phyloP scores from a whole-genome alignment of 2,329 filamentous ascomycete species.

The Fusarium sp. region DNA sequence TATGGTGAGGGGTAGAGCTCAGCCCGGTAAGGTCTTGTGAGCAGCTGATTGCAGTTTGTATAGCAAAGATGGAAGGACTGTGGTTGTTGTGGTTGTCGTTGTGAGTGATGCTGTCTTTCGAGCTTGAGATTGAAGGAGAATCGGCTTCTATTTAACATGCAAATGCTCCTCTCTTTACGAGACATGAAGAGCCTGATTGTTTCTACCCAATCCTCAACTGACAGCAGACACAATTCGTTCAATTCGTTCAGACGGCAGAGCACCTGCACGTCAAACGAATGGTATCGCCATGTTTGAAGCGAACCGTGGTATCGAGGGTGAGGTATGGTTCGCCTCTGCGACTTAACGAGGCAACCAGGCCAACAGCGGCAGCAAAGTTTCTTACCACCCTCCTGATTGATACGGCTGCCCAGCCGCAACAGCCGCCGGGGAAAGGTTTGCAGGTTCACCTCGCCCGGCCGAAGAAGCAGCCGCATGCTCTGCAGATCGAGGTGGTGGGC shows the following conservation, averaged over 20 bases:
- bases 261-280: slow-evolving; percentile 19
- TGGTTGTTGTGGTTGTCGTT: not conserved
- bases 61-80: not conserved
- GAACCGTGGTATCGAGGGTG: slow-evolving; percentile 2
- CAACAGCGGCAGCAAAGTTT: not conserved
- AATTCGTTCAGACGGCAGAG: not conserved
- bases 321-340: slow-evolving; percentile 25
- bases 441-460: not conserved
- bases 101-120: slow-evolving; percentile 3
- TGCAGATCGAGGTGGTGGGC: not conserved
- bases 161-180: not conserved
- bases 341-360: slow-evolving; percentile 1
- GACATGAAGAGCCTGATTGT: slow-evolving; percentile 1
- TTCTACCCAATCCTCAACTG: not conserved
- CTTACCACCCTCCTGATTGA: not conserved
- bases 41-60: slow-evolving; percentile 6
- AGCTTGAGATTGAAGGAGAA: slow-evolving; percentile 2
- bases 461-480: not conserved
- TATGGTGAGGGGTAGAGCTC: slow-evolving; percentile 9
- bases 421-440: not conserved
- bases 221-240: not conserved
- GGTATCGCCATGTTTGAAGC: not conserved
- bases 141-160: slow-evolving; percentile 30
- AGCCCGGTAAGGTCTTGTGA: slow-evolving; percentile 14
- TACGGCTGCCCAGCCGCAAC: slow-evolving; percentile 1